phyloP scores from a whole-genome alignment of 345 rosid species.

The Iberis pinnata region DNA sequence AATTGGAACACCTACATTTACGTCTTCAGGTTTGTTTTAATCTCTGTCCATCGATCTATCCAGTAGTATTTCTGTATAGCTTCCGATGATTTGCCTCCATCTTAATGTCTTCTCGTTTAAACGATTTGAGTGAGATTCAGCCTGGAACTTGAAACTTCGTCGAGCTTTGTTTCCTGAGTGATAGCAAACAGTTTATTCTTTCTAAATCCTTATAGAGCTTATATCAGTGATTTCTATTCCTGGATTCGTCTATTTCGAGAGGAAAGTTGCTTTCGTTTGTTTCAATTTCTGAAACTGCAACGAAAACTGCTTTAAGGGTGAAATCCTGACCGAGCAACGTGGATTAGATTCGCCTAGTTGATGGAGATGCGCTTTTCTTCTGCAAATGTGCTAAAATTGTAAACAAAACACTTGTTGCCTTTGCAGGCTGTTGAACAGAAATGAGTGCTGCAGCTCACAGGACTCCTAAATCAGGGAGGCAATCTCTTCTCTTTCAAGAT shows the following conservation, averaged over 20 bases:
- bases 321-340: neutral
- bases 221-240: no score
- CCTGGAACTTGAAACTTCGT: neutral
- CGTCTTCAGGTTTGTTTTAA: no score
- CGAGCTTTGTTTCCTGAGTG: neutral
- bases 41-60: neutral
- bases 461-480: slow-evolving; percentile 82
- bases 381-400: neutral
- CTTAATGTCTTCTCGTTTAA: neutral
- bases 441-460: slow-evolving; percentile 57
- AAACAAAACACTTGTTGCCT: neutral
- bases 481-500: slow-evolving; percentile 77
- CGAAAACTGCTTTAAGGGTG: neutral
- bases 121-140: neutral
- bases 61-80: neutral
- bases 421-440: slow-evolving; percentile 19
- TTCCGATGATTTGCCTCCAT: neutral
- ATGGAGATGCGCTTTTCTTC: slow-evolving; percentile 12
- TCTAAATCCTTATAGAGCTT: no score
- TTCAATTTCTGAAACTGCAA: neutral
- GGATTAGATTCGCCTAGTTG: neutral
- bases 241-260: neutral
- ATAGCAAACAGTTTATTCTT: no score
- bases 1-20: no score
- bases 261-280: neutral